Evolutionary conservation across 2,329 filamentous ascomycete species (phyloP).

Genomic region (Hymenoscyphus fructigenus): DNA sequence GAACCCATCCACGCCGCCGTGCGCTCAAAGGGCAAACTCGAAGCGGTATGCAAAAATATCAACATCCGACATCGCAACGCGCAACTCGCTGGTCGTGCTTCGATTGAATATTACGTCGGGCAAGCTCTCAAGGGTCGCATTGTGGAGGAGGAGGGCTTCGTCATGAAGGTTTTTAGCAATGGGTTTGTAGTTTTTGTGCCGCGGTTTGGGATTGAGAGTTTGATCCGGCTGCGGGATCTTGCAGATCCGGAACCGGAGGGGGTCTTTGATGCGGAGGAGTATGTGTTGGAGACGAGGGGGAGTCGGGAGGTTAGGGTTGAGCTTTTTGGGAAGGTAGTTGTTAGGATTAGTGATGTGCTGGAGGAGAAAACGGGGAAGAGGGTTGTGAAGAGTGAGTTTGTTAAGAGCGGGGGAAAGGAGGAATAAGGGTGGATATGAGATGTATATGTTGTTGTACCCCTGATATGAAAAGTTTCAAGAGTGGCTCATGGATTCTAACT

Average conservation of each 20-base stretch:
- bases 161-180: constrained; percentile 97
- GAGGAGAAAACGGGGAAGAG: constrained; percentile 96
- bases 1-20: constrained; percentile 79
- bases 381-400: constrained; percentile 74
- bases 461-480: neutral
- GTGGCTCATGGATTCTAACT: too few relatives aligned
- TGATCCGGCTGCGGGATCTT: constrained; percentile 84
- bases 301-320: constrained; percentile 63
- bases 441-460: neutral
- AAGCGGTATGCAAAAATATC: constrained; percentile 97
- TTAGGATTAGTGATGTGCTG: constrained; percentile 87
- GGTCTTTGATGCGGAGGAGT: constrained; percentile 82
- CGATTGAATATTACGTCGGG: constrained; percentile 96
- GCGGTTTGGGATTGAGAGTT: constrained; percentile 88
- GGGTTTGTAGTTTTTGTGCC: constrained; percentile 97
- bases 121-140: constrained; percentile 82
- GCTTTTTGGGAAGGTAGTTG: constrained; percentile 87
- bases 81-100: constrained; percentile 89
- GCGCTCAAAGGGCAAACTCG: constrained; percentile 79
- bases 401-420: constrained; percentile 37
- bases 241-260: constrained; percentile 75
- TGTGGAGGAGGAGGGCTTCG: constrained; percentile 84
- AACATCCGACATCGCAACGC: constrained; percentile 96
- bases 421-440: neutral
- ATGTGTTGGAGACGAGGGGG: constrained; percentile 64